Base-by-base conservation (phyloP, 768 basidiomycete species). In the Neoboletus brunneissimus region DNA sequence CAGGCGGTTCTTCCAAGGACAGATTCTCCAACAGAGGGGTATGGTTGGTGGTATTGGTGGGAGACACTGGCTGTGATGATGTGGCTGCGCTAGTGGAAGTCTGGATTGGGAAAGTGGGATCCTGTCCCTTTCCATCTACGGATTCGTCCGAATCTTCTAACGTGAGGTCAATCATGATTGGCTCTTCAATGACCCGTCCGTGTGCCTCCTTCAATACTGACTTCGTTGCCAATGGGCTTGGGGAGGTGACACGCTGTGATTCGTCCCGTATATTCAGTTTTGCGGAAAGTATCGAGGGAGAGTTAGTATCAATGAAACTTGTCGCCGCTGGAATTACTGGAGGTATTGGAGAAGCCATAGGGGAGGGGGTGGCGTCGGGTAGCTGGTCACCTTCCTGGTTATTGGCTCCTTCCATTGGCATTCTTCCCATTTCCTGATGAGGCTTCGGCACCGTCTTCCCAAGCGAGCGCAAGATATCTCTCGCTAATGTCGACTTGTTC, bases 391-490 rank as follows among this genome's bases (percentile, higher is more conserved):
- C 43, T 43, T 43, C 48, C 22, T 15, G 40, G 9, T 53, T 15
- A 29, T 51, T 44, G 41, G 22, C 20, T 47, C 35, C 22, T 43
- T 52, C 53, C 32, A 16, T 45, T 16, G 27, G 31, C 25, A 56
- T 37, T 40, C 44, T 43, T 54, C 34, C 51, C 15, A n/a, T 18
- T 29, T 61, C 67, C n/a, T 54, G 54, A 32, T 0, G 42, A 31
- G 48, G 37, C 31, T 56, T 51, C 6, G 61, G 58, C 5, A 40
- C 27, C 23, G 61, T 57, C 44, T 58, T 57, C 18, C 79, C 78
- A 4, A 87, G 73, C 8, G 83, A 81, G 43, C 75, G 76, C 22
- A 88, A 59, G 44, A 88, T 72, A 66, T 86, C 84, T 43, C 73
- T 77, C 2, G 86, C 85, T 27, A 88, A 74, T 42, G 74, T 75